These are phyloP conservation scores for Pyrus communis DNA, from an alignment of 306 rosid species.

Conservation along the genomic window DNA sequence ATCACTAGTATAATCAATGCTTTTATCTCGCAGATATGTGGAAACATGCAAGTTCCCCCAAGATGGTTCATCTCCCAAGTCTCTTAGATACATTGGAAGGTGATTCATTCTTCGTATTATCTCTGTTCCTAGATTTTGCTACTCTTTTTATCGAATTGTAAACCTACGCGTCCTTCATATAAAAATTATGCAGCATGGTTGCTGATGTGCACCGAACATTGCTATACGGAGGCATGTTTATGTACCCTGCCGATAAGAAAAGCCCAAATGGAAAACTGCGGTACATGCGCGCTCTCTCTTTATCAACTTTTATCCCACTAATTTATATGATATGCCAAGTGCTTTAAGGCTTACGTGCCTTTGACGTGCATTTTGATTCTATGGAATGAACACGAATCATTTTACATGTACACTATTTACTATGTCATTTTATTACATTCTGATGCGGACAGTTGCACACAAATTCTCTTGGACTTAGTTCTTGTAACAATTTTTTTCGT, in stretches of 20 bases:
- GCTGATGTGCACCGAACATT: slow-evolving; percentile 97
- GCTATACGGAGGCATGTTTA: slow-evolving; percentile 88
- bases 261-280: slow-evolving; percentile 92
- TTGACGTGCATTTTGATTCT: too few relatives aligned
- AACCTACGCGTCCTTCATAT: background rate
- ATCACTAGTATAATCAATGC: too few relatives aligned
- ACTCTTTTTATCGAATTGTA: background rate
- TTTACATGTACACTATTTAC: too few relatives aligned
- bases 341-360: background rate
- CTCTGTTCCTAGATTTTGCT: background rate
- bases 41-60: slow-evolving; percentile 78
- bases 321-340: too few relatives aligned
- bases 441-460: too few relatives aligned
- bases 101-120: slow-evolving; percentile 1
- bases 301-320: background rate
- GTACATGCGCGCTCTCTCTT: slow-evolving; percentile 20
- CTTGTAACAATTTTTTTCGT: too few relatives aligned
- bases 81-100: slow-evolving; percentile 96
- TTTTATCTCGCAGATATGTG: slow-evolving; percentile 46
- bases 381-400: too few relatives aligned
- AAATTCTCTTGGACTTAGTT: too few relatives aligned
- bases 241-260: slow-evolving; percentile 92
- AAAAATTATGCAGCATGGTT: slow-evolving; percentile 61
- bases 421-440: too few relatives aligned
- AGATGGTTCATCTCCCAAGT: slow-evolving; percentile 83